Base-by-base conservation (phyloP, 352 stramenopile species). In the Phytophthora cactorum region DNA sequence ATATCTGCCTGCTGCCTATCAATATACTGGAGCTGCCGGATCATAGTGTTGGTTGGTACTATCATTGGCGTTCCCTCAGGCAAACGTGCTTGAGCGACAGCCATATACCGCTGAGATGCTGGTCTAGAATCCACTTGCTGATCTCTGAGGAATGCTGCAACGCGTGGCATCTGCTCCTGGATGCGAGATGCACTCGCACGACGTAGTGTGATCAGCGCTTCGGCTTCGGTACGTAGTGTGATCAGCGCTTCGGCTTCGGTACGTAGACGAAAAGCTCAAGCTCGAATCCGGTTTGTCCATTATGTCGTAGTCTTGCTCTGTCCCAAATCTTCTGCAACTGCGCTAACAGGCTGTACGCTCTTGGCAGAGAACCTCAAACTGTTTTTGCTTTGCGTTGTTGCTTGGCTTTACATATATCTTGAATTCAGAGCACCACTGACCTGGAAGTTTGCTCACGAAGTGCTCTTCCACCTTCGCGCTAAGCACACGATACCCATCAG, bases 181-280 rank as follows among this genome's bases (percentile, higher is more conserved):
- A 22, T 22, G 17, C 17, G 17, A 22, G 17, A 22, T 22, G 17
- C 17, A 22, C 17, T 22, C 17, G 17, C 17, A 22, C 17, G 17
- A 22, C 17, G 17, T 22, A 22, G 17, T 22, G 52, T 54, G 1
- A 10, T 32, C 5, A 51, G 36, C 38, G 27, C 52, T 51, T 49
- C 1, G 63, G 54, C 54, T 60, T 65, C 2, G 41, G 54, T 15
- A 65, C 47, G 39, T 65, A 65, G 3, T 22, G 52, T 54, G 1
- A 10, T 32, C 5, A 51, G 36, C 38, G 27, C 52, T 51, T 49
- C 1, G 63, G 54, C 54, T 60, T 65, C 2, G 41, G 54, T 15
- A 65, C 47, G 39, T 65, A 65, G 3, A 70, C 47, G 17, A 61
- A 65, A 3, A 64, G 15, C 39, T 56, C 52, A 1, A 70, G 25